These are phyloP conservation scores for Myxozyma mucilagina DNA, from an alignment of 805 yeast species.

Conservation along the genomic window DNA sequence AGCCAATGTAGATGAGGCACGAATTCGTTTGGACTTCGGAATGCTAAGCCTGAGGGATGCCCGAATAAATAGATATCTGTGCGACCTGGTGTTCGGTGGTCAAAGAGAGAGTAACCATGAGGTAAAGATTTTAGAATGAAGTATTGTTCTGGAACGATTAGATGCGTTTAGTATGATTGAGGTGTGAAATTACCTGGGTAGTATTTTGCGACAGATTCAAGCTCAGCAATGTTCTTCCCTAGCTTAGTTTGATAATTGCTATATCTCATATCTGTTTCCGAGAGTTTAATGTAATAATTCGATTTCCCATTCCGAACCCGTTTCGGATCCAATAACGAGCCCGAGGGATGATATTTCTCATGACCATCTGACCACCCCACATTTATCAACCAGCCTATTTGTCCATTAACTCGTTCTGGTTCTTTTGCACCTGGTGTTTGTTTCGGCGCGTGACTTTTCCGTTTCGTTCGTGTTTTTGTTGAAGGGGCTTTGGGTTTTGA, in stretches of 20 bases:
- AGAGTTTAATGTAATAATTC: not conserved
- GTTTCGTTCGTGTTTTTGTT: too few species aligned
- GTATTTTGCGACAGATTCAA: not conserved
- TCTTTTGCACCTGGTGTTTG: not conserved
- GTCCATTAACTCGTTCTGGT: not conserved
- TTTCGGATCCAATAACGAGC: slow-evolving; percentile 5
- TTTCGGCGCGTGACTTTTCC: too few species aligned
- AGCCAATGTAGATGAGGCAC: slow-evolving; percentile 22
- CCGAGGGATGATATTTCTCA: slow-evolving; percentile 4
- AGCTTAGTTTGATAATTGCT: slow-evolving; percentile 7
- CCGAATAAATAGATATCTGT: slow-evolving; percentile 20
- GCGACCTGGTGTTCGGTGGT: slow-evolving; percentile 7
- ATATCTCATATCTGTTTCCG: not conserved
- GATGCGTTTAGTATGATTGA: not conserved
- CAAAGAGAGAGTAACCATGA: slow-evolving; percentile 12
- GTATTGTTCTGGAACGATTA: not conserved
- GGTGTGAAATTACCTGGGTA: not conserved
- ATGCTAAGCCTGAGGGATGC: slow-evolving; percentile 26
- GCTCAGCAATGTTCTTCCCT: slow-evolving; percentile 3
- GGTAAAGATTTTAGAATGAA: slow-evolving; percentile 4
- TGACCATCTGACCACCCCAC: slow-evolving; percentile 22
- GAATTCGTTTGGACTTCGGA: slow-evolving; percentile 22
- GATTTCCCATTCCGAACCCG: not conserved
- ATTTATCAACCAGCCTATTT: not conserved
- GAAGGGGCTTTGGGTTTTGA: too few species aligned